Evolutionary conservation across 1,139 yeast genomes (phyloP).

Genomic region (Lodderomyces metapsilosis): DNA sequence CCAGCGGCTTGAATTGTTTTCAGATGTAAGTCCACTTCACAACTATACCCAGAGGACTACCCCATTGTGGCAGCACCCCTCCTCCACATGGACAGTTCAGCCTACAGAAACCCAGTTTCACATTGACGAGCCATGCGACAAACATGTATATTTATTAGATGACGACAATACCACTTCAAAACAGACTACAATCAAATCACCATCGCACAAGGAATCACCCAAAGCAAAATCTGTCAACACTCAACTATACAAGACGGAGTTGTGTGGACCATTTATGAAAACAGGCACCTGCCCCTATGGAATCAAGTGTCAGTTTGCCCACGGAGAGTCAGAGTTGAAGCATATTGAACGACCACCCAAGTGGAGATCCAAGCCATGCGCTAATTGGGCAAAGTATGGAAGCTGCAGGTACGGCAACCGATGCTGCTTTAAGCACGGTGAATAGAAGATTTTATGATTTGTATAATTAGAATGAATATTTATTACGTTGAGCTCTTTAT

Average conservation of each 20-base stretch:
- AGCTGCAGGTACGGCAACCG: slow-evolving; percentile 86
- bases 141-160: slow-evolving; percentile 5
- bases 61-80: slow-evolving; percentile 3
- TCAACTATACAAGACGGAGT: slow-evolving; percentile 83
- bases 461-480: background rate
- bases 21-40: background rate
- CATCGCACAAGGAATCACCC: too few relatives aligned
- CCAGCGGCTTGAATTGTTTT: too few relatives aligned
- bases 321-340: slow-evolving; percentile 77
- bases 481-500: background rate
- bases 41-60: background rate
- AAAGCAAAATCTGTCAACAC: slow-evolving; percentile 49
- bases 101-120: background rate
- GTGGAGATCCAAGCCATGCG: slow-evolving; percentile 91
- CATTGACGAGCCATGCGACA: background rate
- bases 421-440: slow-evolving; percentile 86
- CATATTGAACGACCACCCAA: slow-evolving; percentile 72
- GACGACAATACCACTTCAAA: slow-evolving; percentile 5
- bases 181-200: too few relatives aligned
- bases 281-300: slow-evolving; percentile 85
- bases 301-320: slow-evolving; percentile 91
- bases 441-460: slow-evolving; percentile 12
- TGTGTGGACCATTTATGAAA: slow-evolving; percentile 76
- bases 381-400: slow-evolving; percentile 82
- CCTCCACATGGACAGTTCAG: background rate